phyloP scores from a whole-genome alignment of 129 eudicot species.

The Smallanthus sonchifolius region DNA sequence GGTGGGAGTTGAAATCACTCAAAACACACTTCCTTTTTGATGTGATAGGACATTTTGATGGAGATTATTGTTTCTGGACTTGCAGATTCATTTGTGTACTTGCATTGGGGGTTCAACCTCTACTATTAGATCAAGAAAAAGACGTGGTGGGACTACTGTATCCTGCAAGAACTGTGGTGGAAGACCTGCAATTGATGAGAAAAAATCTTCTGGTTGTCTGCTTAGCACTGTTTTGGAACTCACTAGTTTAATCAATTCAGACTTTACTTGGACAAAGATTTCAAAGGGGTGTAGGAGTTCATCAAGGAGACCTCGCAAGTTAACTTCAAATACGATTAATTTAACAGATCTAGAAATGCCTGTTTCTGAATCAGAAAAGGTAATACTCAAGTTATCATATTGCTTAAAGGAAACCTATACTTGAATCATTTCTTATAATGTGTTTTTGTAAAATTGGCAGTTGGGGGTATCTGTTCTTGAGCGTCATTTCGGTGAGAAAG shows the following conservation, averaged over 20 bases:
- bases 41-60: slow-evolving; percentile 23
- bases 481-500: slow-evolving; percentile 3
- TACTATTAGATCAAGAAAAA: slow-evolving; percentile 30
- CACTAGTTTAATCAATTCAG: slow-evolving; percentile 29
- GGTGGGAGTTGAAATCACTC: slow-evolving; percentile 28
- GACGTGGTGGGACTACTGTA: slow-evolving; percentile 10
- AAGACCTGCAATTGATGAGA: slow-evolving; percentile 31
- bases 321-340: slow-evolving; percentile 17
- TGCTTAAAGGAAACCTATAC: neutral
- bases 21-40: slow-evolving; percentile 14
- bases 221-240: slow-evolving; percentile 38
- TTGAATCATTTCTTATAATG: neutral
- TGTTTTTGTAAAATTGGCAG: neutral
- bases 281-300: slow-evolving; percentile 40
- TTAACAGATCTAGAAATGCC: slow-evolving; percentile 20
- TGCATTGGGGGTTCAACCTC: slow-evolving; percentile 39
- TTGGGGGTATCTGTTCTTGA: slow-evolving; percentile 3
- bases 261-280: slow-evolving; percentile 31
- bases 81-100: slow-evolving; percentile 41
- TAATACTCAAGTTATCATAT: neutral
- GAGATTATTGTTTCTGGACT: slow-evolving; percentile 32
- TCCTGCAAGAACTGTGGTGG: slow-evolving; percentile 38
- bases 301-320: slow-evolving; percentile 32
- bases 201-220: slow-evolving; percentile 27
- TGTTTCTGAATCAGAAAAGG: slow-evolving; percentile 40